Base-by-base conservation (phyloP, 345 rosid species). In the Boechera retrofracta region DNA sequence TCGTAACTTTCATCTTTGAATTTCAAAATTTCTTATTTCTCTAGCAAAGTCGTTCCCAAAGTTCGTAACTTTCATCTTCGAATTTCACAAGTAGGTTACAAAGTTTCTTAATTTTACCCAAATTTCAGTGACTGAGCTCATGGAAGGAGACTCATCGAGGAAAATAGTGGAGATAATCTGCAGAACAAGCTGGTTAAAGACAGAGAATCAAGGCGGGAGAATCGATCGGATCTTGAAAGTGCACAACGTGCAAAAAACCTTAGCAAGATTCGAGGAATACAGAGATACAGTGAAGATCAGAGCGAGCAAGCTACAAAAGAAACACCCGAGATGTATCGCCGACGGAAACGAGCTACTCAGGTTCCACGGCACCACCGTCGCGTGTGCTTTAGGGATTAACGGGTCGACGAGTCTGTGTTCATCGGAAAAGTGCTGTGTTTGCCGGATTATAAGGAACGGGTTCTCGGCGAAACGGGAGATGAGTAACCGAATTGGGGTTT, bases 291-390 rank as follows among this genome's bases (percentile, higher is more conserved):
- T 94, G 61, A 94, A 94, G 82, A 81, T 79, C 4, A 88, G 86
- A 82, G 96, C 96, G 49, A 87, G 89, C 87, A 90, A 88, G 71
- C 89, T 90, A 10, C 93, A 87, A n/a, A 90, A 94, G 90, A 92
- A 94, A 69, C 98, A 94, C 41, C 87, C 98, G 36, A 81, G 98
- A 76, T 94, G 98, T 82, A 76, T 94, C 13, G 98, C 98, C 0
- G 98, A 94, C 79, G 98, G 98, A 18, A 94, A 94, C 77, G 98
- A 94, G 72, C 91, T 94, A 7, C 82, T 94, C 77, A 87, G 98
- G 75, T 94, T 94, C 79, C 88, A 87, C 54, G 97, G 98, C 60
- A 85, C 97, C 16, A 87, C 97, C 0, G 85, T 94, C 39, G 76
- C 97, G 3, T 94, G 98, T 72, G 81, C 82, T 35, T 85, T 94